Base-by-base conservation (phyloP, 345 rosid genomes). In the Lepidium aucheri region DNA sequence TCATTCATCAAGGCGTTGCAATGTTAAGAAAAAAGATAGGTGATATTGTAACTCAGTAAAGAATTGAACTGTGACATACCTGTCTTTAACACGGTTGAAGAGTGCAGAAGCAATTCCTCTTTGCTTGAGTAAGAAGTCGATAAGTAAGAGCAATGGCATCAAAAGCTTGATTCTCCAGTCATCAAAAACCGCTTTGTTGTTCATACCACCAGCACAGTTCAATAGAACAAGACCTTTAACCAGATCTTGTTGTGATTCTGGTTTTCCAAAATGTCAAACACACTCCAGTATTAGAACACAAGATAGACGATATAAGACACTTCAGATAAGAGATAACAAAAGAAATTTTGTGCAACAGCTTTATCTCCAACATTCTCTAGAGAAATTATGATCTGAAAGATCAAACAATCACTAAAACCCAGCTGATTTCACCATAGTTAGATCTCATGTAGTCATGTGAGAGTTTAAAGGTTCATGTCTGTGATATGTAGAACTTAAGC, bases 161-260 rank as follows among this genome's bases (percentile, higher is more conserved):
- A 92, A 17, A 4, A 89, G 78, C 80, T 83, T 92, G 84, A 92
- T 87, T 84, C 98, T 84, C 96, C 98, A 92, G 79, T 92, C 96
- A 24, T 92, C 93, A 66, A 92, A 88, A 60, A 89, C 76, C 1
- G 96, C 96, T 79, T 92, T 89, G 77, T 89, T 89, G 80, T 92
- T 92, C 98, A 92, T 89, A 49, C 98, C 96, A 69, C 98, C 96
- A 24, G 98, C 82, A 77, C 96, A 92, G 6, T 92, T 92, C 79
- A 92, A 64, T 53, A 92, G 78, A 59, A 80, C 98, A 35, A 92
- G 84, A n/a, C 91, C 98, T 61, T 68, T 77, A 11, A 89, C 90
- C 49, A 87, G 73, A 64, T 63, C 76, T 63, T 18, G 65, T 50
- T 70, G 65, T 13, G 86, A 55, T 56, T 83, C 96, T 87, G 75